Evolutionary conservation across 345 rosid genomes (phyloP).

Genomic region (Euclidium syriacum): DNA sequence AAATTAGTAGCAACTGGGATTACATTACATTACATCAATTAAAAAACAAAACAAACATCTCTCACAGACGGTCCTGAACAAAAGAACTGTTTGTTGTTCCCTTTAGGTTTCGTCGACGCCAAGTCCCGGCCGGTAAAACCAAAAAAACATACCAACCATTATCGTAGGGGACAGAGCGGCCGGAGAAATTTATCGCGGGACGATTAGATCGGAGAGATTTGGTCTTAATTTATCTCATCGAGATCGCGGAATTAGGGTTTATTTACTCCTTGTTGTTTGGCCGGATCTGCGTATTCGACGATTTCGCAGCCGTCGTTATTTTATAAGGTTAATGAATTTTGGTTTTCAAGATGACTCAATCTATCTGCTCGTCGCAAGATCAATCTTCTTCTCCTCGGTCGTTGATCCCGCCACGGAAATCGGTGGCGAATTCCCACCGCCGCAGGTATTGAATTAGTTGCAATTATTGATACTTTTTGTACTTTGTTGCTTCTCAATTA

Average conservation of each 20-base stretch:
- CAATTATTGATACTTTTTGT: background rate
- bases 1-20: too few species aligned
- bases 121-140: slow-evolving; percentile 11
- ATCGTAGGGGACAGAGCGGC: background rate
- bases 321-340: slow-evolving; percentile 23
- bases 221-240: background rate
- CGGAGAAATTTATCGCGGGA: background rate
- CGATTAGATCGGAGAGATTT: background rate
- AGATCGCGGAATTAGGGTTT: slow-evolving; percentile 27
- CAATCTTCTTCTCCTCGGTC: slow-evolving; percentile 30
- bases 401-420: slow-evolving; percentile 1
- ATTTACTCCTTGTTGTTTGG: background rate
- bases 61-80: background rate
- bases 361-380: slow-evolving; percentile 30
- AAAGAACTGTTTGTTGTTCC: background rate
- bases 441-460: slow-evolving; percentile 25
- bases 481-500: background rate
- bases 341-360: slow-evolving; percentile 35
- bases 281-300: background rate
- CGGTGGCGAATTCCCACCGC: slow-evolving; percentile 18
- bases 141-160: background rate
- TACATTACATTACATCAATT: too few species aligned
- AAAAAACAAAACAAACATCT: background rate
- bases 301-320: background rate
- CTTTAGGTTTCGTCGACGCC: slow-evolving; percentile 13